These are phyloP conservation scores for Marasmius oreades DNA, from an alignment of 1,284 basidiomycete species.

Conservation along the genomic window DNA sequence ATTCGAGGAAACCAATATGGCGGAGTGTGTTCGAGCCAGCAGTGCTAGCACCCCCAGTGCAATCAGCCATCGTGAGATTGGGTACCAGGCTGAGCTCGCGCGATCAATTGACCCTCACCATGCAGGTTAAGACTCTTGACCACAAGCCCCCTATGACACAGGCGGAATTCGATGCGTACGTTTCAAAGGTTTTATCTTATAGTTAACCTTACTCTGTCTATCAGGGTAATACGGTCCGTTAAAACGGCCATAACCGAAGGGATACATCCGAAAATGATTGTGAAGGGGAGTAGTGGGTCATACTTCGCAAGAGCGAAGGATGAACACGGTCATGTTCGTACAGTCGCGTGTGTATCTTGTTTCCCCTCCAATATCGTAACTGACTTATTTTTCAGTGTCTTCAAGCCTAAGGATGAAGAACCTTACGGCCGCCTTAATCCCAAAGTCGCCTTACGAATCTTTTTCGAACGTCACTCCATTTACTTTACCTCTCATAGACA, in stretches of 20 bases:
- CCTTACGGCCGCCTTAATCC: slow-evolving; percentile 83
- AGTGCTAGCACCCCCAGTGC: slow-evolving; percentile 28
- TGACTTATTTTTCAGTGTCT: slow-evolving; percentile 49
- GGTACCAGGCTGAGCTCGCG: not conserved
- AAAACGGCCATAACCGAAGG: slow-evolving; percentile 69
- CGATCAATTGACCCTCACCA: not conserved
- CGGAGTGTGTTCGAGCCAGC: slow-evolving; percentile 75
- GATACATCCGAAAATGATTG: slow-evolving; percentile 85
- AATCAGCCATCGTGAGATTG: slow-evolving; percentile 36
- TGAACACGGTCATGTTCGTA: slow-evolving; percentile 62
- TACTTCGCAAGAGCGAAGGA: slow-evolving; percentile 81
- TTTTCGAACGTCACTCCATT: not conserved
- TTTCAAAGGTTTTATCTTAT: slow-evolving; percentile 10
- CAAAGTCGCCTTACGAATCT: slow-evolving; percentile 43
- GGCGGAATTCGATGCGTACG: slow-evolving; percentile 66
- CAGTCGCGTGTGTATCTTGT: slow-evolving; percentile 61
- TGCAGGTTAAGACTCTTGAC: slow-evolving; percentile 71
- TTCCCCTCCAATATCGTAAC: slow-evolving; percentile 8
- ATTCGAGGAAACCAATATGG: slow-evolving; percentile 68
- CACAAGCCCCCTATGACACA: slow-evolving; percentile 73
- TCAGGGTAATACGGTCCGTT: slow-evolving; percentile 62
- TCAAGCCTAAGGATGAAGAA: slow-evolving; percentile 90
- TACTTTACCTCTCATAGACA: slow-evolving; percentile 42
- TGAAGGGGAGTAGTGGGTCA: slow-evolving; percentile 82
- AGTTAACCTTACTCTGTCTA: not conserved